These are phyloP conservation scores for Termitomyces sp. DNA, from an alignment of 768 basidiomycete species.

Conservation along the genomic window DNA sequence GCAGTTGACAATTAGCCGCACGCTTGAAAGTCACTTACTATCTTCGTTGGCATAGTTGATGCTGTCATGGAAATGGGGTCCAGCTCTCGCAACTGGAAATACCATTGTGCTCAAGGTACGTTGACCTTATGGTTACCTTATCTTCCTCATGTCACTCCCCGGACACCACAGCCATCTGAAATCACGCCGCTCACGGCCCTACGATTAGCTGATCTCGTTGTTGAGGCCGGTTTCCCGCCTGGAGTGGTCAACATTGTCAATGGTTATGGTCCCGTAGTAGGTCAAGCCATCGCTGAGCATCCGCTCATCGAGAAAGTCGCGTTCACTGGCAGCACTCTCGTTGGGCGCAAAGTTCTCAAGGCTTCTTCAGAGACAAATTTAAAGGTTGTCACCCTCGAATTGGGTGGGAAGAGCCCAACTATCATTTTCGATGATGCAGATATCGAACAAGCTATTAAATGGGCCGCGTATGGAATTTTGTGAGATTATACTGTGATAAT, in stretches of 20 bases:
- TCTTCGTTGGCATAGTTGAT: slow-evolving; percentile 15
- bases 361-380: slow-evolving; percentile 79
- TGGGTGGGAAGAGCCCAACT: slow-evolving; percentile 73
- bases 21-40: not conserved
- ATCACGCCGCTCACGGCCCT: slow-evolving; percentile 62
- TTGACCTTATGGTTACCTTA: not conserved
- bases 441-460: slow-evolving; percentile 67
- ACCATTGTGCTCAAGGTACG: slow-evolving; percentile 50
- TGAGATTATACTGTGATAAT: slow-evolving; percentile 29
- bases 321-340: slow-evolving; percentile 82
- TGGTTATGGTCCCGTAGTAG: slow-evolving; percentile 61
- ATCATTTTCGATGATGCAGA: slow-evolving; percentile 76
- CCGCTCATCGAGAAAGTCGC: slow-evolving; percentile 65
- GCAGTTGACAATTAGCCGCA: not conserved
- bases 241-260: slow-evolving; percentile 69
- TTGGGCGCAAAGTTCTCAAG: slow-evolving; percentile 77
- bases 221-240: slow-evolving; percentile 68
- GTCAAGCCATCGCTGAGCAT: slow-evolving; percentile 60
- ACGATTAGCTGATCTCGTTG: slow-evolving; percentile 43
- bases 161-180: slow-evolving; percentile 51
- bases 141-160: not conserved
- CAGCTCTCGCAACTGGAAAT: slow-evolving; percentile 46
- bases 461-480: slow-evolving; percentile 74
- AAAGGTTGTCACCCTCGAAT: slow-evolving; percentile 80
- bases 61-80: slow-evolving; percentile 27